Evolutionary conservation across 73 alveolate genomes (phyloP).

Genomic region (Paramecium octaurelia): DNA sequence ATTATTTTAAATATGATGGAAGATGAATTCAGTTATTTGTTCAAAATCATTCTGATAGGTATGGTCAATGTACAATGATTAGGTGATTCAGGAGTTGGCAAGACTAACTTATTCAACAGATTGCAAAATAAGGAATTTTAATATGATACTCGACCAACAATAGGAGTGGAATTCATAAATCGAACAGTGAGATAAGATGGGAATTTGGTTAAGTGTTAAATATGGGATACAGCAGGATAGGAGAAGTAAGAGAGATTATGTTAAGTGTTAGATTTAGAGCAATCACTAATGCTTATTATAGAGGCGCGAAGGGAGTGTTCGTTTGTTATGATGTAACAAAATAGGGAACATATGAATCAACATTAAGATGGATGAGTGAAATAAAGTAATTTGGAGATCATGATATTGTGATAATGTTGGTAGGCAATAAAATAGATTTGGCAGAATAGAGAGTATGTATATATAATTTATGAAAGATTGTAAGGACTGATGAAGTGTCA

Average conservation of each 20-base stretch:
- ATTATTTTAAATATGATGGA: not conserved
- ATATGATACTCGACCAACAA: slow-evolving; percentile 57
- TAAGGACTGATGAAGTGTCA: slow-evolving; percentile 70
- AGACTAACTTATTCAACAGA: slow-evolving; percentile 65
- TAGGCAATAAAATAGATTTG: slow-evolving; percentile 84
- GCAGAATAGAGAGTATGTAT: slow-evolving; percentile 57
- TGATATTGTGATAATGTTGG: slow-evolving; percentile 76
- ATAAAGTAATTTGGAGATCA: slow-evolving; percentile 84
- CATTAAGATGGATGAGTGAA: slow-evolving; percentile 83
- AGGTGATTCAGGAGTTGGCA: slow-evolving; percentile 88
- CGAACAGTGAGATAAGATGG: slow-evolving; percentile 69
- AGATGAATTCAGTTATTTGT: slow-evolving; percentile 37
- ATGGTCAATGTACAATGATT: not conserved
- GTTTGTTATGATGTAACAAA: slow-evolving; percentile 91
- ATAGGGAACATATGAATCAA: slow-evolving; percentile 77
- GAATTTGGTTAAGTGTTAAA: slow-evolving; percentile 74
- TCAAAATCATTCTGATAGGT: slow-evolving; percentile 72
- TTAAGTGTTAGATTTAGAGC: slow-evolving; percentile 62
- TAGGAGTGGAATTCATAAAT: slow-evolving; percentile 81
- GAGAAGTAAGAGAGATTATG: slow-evolving; percentile 62
- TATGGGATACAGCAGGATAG: slow-evolving; percentile 92
- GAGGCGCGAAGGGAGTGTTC: slow-evolving; percentile 95
- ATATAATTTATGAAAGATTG: not conserved
- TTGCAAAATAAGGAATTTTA: slow-evolving; percentile 34
- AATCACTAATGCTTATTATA: slow-evolving; percentile 86